Evolutionary conservation across 78 protist species (phyloP), one percentile per base, ranked within the genome.

Genomic region (Dictyostelium firmibasis): DNA sequence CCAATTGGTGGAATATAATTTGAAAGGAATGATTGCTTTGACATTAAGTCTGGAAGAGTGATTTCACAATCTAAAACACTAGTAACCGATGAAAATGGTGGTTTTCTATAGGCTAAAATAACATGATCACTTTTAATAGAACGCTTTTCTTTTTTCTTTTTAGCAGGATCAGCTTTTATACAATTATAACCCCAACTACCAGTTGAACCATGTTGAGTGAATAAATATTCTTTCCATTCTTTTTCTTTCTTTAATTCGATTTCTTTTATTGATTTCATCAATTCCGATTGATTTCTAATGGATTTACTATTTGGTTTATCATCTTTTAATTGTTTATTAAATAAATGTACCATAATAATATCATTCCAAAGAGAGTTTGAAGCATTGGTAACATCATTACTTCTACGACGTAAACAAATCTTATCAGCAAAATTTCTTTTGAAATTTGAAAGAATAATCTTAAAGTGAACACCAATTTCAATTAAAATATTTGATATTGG

Each of bases 351-450:
- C 44, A 36, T 35, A 2, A 57, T n/a, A n/a, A 86, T 86, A 27
- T 86, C 92, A 29, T 62, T 23, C 83, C 84, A 86, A 9, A 86
- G 57, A 5, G 23, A 14, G n/a, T 50, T 50, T 20, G 84, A 27
- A 53, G 85, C 92, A 31, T 76, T 9, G 29, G 33, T 76, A 18
- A 86, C 92, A 23, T 78, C 92, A 13, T 74, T 86, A 1, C 53
- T 8, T 77, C 92, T 74, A 44, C 92, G 47, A 60, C 69, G 36
- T 57, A 67, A 41, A 14, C 60, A 57, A 10, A 86, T 11, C 23
- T 53, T 76, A 53, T 86, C 92, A 9, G 84, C 81, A 1, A 85
- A 76, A 16, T 27, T 20, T 16, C 23, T 86, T 8, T 50, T 4
- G 23, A 53, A 76, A 14, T 78, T 43, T 16, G 78, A 74, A 23